Evolutionary conservation across 106 monocot species (phyloP), one percentile per base, ranked within the genome.

Genomic region (Platanthera guangdongensis): DNA sequence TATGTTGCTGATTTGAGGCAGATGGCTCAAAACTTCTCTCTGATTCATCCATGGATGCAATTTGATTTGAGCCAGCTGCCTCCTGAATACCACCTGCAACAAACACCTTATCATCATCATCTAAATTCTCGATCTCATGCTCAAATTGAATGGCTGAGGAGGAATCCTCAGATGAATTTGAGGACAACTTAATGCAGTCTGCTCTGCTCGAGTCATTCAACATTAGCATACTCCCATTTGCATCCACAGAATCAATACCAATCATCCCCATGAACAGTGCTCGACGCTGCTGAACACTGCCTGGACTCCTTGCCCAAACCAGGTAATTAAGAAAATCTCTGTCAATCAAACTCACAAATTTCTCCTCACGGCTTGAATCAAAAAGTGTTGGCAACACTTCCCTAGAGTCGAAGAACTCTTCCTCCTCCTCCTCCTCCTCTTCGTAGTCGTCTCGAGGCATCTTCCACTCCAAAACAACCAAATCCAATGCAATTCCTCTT

Each of bases 401-500:
- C 52, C 74, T 84, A 8, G 90, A 72, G 62, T 95, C 95, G 15
- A 90, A 95, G 83, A 86, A 95, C 79, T 76, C 73, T 2, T 87
- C 89, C 46, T 87, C 85, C 30, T 72, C 80, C 53, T 76, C 80
- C 50, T 83, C 76, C 25, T 25, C 25, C 47, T 51, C 74, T 60
- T 8, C 15, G 25, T 9, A 9, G 21, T 49, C 15, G 45, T 50
- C 68, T 16, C 10, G 39, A 8, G 52, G 46, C 78, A 82, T 62
- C 57, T 39, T 45, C 39, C 60, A n/a, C 50, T 77, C 25, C 19
- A 64, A 71, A 70, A 76, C 22, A 45, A 22, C 5, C 2, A 22
- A 60, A 71, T 52, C 13, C 28, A 63, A 60, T 49, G 50, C 9
- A 51, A 51, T 72, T 51, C 15, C 16, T 47, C 5, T n/a, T 72